phyloP scores from a whole-genome alignment of 2,329 filamentous ascomycete genomes.

The Pseudocercospora macadamiae region DNA sequence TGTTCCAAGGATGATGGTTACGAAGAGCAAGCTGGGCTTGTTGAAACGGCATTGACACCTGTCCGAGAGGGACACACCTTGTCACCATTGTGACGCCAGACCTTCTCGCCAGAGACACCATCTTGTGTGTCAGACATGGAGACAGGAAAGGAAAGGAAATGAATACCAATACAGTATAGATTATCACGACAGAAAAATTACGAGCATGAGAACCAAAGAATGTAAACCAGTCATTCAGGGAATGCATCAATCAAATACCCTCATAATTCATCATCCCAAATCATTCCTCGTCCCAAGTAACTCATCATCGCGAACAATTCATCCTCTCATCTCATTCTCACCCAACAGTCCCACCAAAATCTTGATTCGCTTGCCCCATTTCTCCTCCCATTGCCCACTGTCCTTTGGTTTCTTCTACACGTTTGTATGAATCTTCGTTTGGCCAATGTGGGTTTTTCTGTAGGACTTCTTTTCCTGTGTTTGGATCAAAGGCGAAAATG shows the following conservation, averaged over 20 bases:
- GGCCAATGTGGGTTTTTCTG: conserved; percentile 28
- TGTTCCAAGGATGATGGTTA: neutral
- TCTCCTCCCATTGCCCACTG: conserved; percentile 15
- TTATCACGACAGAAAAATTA: conserved; percentile 4
- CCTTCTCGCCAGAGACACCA: neutral
- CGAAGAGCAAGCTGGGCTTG: neutral
- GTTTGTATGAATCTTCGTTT: conserved; percentile 23
- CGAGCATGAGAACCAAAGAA: neutral
- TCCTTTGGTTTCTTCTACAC: conserved; percentile 11
- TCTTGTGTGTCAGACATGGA: too few species aligned
- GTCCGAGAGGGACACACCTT: too few species aligned
- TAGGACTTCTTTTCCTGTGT: conserved; percentile 16
- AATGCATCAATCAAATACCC: too few species aligned
- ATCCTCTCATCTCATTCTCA: neutral
- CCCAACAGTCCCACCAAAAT: conserved; percentile 7
- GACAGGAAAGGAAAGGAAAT: neutral
- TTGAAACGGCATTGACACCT: too few species aligned
- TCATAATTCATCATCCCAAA: too few species aligned
- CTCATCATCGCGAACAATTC: neutral
- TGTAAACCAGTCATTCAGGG: neutral
- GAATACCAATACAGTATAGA: neutral
- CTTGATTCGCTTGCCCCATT: conserved; percentile 5
- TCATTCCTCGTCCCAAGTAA: neutral
- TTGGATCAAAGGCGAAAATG: conserved; percentile 20
- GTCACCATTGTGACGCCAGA: neutral